Conservation (phyloP, 2,329 filamentous ascomycete species). For the Aphanocladium album region DNA sequence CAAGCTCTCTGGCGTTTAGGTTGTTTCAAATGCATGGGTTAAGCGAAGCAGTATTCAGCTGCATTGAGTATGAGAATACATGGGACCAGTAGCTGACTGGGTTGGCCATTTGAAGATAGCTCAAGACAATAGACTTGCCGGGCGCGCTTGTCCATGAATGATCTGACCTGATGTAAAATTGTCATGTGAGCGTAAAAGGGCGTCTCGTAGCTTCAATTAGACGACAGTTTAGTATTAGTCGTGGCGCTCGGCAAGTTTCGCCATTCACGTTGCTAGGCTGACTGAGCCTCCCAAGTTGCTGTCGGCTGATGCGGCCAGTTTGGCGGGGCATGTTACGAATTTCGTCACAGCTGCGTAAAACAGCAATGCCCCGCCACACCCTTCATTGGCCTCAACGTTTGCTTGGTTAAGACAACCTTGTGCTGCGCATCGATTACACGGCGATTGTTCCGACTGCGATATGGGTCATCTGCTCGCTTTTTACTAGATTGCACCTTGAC, state of each 20-base stretch:
- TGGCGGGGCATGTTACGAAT: not conserved
- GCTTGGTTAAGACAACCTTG: not conserved
- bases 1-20: slow-evolving; percentile 10
- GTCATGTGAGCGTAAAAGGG: not conserved
- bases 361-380: not conserved
- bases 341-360: not conserved
- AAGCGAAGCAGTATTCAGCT: slow-evolving; percentile 7
- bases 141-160: slow-evolving; percentile 8
- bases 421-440: not conserved
- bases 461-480: not conserved
- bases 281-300: not conserved
- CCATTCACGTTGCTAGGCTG: not conserved
- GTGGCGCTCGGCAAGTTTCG: not conserved
- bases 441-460: not conserved
- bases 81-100: slow-evolving; percentile 2
- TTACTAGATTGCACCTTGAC: no score
- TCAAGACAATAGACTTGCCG: slow-evolving; percentile 12
- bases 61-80: not conserved
- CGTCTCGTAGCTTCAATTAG: not conserved
- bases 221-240: not conserved
- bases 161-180: not conserved
- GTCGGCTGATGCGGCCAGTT: not conserved
- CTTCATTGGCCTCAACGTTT: not conserved
- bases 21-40: slow-evolving; percentile 7
- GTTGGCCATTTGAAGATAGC: slow-evolving; percentile 10